phyloP scores from a whole-genome alignment of 441 rosid genomes.

The Daphne laureola region DNA sequence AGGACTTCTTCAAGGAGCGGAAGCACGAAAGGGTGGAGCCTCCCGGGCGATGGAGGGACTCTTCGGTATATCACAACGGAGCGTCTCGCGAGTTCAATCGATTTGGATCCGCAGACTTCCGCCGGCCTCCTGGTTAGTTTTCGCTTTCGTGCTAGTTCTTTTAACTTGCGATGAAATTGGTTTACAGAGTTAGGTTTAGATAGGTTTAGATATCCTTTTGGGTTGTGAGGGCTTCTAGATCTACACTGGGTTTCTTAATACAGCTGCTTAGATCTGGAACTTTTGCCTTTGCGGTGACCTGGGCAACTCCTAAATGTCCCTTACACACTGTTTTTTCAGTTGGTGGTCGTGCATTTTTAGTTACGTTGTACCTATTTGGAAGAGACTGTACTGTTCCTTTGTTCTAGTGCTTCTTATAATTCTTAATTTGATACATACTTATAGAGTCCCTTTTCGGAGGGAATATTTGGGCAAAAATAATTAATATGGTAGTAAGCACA shows the following conservation, averaged over 20 bases:
- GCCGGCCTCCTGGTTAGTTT: constrained; percentile 67
- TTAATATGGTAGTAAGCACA: no score
- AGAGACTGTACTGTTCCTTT: no score
- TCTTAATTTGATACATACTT: no score
- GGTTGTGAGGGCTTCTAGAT: neutral
- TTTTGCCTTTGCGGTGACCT: constrained; percentile 10
- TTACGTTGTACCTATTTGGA: no score
- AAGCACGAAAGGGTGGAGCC: constrained; percentile 75
- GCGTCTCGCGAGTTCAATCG: constrained; percentile 48
- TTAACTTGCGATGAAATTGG: neutral
- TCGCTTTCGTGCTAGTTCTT: neutral
- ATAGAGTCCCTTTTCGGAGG: no score
- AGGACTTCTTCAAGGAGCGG: constrained; percentile 81
- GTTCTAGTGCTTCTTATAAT: no score
- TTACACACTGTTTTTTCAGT: no score
- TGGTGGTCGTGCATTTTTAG: no score
- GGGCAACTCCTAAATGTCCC: no score
- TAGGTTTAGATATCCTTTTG: neutral
- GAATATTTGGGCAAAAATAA: no score
- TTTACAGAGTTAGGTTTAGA: neutral
- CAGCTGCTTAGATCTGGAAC: constrained; percentile 12
- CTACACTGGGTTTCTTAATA: neutral
- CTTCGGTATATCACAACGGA: constrained; percentile 38
- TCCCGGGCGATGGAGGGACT: constrained; percentile 72
- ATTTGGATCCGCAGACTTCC: constrained; percentile 69